These are phyloP conservation scores for Deinandra increscens DNA, from an alignment of 129 eudicot species.

Conservation along the genomic window DNA sequence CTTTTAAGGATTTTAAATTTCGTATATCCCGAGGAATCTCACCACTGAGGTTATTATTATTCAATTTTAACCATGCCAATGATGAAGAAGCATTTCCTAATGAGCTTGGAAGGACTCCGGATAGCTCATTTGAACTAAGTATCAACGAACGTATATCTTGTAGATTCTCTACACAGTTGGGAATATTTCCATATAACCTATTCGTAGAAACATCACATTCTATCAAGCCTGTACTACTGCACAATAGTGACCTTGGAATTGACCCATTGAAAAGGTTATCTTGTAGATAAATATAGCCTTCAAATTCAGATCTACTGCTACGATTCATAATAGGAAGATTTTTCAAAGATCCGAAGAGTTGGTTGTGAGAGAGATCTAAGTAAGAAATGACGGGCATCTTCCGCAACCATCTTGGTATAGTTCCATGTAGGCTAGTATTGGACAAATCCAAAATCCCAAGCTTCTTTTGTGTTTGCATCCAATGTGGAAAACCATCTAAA, in stretches of 20 bases:
- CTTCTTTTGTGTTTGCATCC: too few relatives aligned
- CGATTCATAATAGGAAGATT: background rate
- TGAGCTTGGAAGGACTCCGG: conserved; percentile 4
- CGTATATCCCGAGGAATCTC: too few relatives aligned
- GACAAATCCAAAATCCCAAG: too few relatives aligned
- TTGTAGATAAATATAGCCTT: background rate
- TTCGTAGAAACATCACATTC: background rate
- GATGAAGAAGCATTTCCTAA: background rate
- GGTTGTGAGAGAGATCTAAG: conserved; percentile 18
- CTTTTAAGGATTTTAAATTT: too few relatives aligned
- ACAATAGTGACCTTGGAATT: too few relatives aligned
- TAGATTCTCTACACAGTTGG: background rate
- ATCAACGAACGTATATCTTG: background rate
- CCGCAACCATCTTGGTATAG: too few relatives aligned
- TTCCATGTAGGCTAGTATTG: too few relatives aligned
- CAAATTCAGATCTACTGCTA: background rate
- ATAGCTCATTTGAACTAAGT: background rate
- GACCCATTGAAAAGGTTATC: conserved; percentile 1
- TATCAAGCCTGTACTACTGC: background rate
- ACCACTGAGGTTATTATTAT: too few relatives aligned
- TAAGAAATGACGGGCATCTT: too few relatives aligned
- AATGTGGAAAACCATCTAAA: too few relatives aligned
- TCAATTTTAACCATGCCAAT: too few relatives aligned
- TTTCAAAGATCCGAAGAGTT: background rate
- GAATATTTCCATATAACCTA: conserved; percentile 1